These are phyloP conservation scores for Suillus variegatus DNA, from an alignment of 768 basidiomycete genomes.

Conservation along the genomic window DNA sequence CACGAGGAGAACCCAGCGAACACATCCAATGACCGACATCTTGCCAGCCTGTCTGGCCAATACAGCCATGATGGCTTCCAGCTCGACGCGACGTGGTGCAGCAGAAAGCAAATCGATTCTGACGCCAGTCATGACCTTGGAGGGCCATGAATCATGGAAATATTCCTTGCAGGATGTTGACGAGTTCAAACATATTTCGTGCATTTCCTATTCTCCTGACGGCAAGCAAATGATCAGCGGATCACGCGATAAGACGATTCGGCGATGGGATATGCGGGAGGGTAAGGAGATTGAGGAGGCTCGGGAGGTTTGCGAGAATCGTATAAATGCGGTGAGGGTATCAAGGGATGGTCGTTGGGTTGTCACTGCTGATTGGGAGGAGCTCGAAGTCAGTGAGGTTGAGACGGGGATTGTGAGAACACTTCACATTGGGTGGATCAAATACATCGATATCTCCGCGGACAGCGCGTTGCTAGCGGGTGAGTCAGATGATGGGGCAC, in stretches of 20 bases:
- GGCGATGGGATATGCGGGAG: background rate
- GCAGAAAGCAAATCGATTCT: background rate
- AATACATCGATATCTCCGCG: no score
- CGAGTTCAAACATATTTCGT: background rate
- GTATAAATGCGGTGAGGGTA: background rate
- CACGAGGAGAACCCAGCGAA: background rate
- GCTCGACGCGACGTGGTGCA: background rate
- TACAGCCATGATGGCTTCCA: background rate
- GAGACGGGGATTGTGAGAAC: no score
- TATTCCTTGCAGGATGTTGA: background rate
- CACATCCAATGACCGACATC: background rate
- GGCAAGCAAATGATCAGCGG: background rate
- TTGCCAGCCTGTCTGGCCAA: background rate
- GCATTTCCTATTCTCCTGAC: background rate
- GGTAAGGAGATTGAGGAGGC: background rate
- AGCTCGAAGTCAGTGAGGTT: no score
- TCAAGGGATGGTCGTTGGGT: background rate
- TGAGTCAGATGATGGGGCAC: no score
- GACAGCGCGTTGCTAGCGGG: no score
- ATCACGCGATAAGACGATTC: background rate
- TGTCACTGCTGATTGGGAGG: background rate
- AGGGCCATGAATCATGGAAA: background rate
- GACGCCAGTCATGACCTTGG: background rate
- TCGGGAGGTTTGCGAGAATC: background rate
- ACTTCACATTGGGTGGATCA: no score